phyloP scores from a whole-genome alignment of 495 filamentous ascomycete species.

The Podospora didyma region DNA sequence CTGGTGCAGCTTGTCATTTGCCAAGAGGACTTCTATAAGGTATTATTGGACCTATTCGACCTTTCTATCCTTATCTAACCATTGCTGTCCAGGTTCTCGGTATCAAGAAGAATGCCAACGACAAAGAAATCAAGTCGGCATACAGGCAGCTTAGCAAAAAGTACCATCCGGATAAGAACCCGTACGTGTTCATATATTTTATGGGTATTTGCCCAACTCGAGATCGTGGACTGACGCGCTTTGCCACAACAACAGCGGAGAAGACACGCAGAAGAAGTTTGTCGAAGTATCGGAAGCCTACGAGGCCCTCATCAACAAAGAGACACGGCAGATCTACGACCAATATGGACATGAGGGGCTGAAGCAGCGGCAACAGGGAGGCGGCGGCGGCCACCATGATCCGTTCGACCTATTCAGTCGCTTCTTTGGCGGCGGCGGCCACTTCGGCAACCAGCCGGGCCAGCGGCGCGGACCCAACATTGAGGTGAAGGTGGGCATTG shows the following conservation, averaged over 20 bases:
- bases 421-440: constrained; percentile 90
- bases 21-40: constrained; percentile 86
- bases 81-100: constrained; percentile 60
- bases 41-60: constrained; percentile 26
- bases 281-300: constrained; percentile 95
- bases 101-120: constrained; percentile 73
- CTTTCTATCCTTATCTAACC: constrained; percentile 9
- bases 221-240: background rate
- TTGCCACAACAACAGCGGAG: constrained; percentile 25
- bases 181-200: constrained; percentile 57
- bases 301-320: constrained; percentile 79
- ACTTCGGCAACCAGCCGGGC: constrained; percentile 68
- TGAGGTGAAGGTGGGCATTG: constrained; percentile 80
- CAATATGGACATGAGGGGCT: constrained; percentile 91
- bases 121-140: constrained; percentile 92
- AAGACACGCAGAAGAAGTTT: constrained; percentile 82
- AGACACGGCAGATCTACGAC: constrained; percentile 89
- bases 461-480: constrained; percentile 84
- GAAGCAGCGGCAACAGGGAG: constrained; percentile 69
- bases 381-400: constrained; percentile 71
- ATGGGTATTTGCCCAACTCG: too few relatives aligned
- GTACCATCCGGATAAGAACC: constrained; percentile 98
- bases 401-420: constrained; percentile 96
- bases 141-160: constrained; percentile 93
- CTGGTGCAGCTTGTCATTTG: constrained; percentile 43